Percentiles rank a stretch among this genome's conserved stretches.
Conservation (phyloP, 2,329 filamentous ascomycete genomes). For the Clarireedia monteithiana region DNA sequence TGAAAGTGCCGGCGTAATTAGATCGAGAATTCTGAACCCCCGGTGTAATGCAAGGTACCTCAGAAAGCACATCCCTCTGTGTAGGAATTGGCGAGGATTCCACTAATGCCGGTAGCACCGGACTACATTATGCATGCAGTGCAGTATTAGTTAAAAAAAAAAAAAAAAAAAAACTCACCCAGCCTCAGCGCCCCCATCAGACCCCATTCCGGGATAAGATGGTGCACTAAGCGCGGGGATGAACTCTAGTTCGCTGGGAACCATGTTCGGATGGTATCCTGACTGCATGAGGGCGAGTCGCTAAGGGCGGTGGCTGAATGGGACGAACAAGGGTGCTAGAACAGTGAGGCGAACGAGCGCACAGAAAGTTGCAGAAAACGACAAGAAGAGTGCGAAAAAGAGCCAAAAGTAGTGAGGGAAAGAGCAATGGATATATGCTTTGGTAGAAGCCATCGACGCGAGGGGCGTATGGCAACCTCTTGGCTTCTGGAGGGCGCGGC, state of each 20-base stretch:
- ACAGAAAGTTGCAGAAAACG: neutral
- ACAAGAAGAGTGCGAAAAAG: constrained; percentile 1
- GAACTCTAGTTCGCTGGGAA: neutral
- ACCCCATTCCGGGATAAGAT: neutral
- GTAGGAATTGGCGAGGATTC: no score
- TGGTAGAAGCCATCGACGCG: neutral
- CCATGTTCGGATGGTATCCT: neutral
- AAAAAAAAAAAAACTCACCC: constrained; percentile 7
- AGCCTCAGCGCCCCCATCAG: neutral
- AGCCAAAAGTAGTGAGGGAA: neutral
- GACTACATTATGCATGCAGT: no score
- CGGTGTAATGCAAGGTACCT: no score
- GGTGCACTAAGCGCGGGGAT: neutral
- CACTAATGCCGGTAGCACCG: no score
- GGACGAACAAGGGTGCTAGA: neutral
- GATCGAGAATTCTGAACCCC: no score
- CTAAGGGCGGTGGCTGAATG: neutral
- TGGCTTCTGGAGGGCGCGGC: neutral
- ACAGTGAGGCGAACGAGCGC: neutral
- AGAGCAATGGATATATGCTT: neutral
- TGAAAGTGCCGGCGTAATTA: no score
- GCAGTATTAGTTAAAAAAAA: no score
- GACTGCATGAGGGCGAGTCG: neutral
- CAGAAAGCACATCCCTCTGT: no score
- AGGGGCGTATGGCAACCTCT: neutral